A percentile compares a stretch with the other conserved stretches of the same genome.
phyloP scores from a whole-genome alignment of 306 rosid genomes.

The Malus sieversii region DNA sequence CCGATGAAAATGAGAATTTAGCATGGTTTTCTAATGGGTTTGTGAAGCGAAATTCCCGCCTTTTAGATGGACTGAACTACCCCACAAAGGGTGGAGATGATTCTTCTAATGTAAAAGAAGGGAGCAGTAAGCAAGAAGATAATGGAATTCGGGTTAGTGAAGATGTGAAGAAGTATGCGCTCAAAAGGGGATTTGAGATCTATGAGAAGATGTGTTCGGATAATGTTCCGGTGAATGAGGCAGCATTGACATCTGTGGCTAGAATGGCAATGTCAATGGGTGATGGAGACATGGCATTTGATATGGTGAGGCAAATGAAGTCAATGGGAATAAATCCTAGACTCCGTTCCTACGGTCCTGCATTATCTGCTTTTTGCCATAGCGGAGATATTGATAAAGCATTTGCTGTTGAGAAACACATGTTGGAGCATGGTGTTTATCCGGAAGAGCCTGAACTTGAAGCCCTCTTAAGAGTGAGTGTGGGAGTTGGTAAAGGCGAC shows the following conservation, averaged over 20 bases:
- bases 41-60: constrained; percentile 17
- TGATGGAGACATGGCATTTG: constrained; percentile 83
- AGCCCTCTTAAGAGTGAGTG: constrained; percentile 61
- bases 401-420: constrained; percentile 74
- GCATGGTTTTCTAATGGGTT: constrained; percentile 21
- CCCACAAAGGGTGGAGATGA: constrained; percentile 13
- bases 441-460: constrained; percentile 91
- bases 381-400: constrained; percentile 69
- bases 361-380: constrained; percentile 57
- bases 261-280: constrained; percentile 92
- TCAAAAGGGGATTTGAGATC: constrained; percentile 64
- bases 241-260: constrained; percentile 88
- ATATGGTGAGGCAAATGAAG: constrained; percentile 85
- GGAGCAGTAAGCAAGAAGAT: constrained; percentile 22
- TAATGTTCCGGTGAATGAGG: constrained; percentile 69
- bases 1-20: constrained; percentile 17
- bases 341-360: constrained; percentile 82
- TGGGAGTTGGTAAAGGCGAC: constrained; percentile 44
- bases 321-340: constrained; percentile 65
- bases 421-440: constrained; percentile 72
- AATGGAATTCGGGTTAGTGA: constrained; percentile 44
- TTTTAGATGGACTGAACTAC: constrained; percentile 16
- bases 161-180: constrained; percentile 63
- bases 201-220: constrained; percentile 58
- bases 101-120: constrained; percentile 13